These are phyloP conservation scores for Aeminium ludgeri DNA, from an alignment of 495 filamentous ascomycete species.

Conservation along the genomic window DNA sequence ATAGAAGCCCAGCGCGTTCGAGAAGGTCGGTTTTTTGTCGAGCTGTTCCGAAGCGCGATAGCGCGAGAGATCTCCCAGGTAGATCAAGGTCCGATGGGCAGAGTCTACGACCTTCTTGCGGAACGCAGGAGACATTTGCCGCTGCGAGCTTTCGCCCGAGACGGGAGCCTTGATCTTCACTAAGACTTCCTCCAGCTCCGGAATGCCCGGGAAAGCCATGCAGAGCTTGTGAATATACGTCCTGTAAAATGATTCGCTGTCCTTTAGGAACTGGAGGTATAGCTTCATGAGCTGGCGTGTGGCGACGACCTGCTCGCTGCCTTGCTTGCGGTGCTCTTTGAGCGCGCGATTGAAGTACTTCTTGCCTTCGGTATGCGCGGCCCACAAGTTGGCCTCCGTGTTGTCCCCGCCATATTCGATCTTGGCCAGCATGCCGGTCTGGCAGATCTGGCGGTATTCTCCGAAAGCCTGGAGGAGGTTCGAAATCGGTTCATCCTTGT, in stretches of 20 bases:
- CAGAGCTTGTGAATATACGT: conserved; percentile 66
- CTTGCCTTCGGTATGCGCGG: conserved; percentile 60
- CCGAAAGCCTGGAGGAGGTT: conserved; percentile 6
- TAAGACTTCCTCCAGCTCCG: conserved; percentile 55
- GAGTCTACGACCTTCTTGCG: conserved; percentile 45
- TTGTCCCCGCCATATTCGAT: conserved; percentile 34
- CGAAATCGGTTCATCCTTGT: conserved; percentile 8
- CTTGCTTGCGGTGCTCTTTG: conserved; percentile 29
- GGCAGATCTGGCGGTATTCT: conserved; percentile 45
- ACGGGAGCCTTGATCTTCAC: conserved; percentile 46
- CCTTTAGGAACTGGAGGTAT: conserved; percentile 66
- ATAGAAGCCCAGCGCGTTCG: conserved; percentile 71
- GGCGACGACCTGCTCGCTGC: conserved; percentile 52
- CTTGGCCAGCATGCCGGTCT: conserved; percentile 54
- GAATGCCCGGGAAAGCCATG: conserved; percentile 51
- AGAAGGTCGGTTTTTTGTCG: conserved; percentile 56
- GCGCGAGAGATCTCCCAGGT: conserved; percentile 77
- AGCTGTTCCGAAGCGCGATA: conserved; percentile 57
- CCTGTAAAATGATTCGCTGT: conserved; percentile 70
- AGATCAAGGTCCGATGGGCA: conserved; percentile 70
- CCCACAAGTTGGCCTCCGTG: conserved; percentile 61
- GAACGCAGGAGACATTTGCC: conserved; percentile 32
- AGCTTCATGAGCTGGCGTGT: conserved; percentile 61
- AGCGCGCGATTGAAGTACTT: conserved; percentile 52
- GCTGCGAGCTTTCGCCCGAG: conserved; percentile 22